Conservation (phyloP, 768 basidiomycete genomes). For the Gyrodon lividus region DNA sequence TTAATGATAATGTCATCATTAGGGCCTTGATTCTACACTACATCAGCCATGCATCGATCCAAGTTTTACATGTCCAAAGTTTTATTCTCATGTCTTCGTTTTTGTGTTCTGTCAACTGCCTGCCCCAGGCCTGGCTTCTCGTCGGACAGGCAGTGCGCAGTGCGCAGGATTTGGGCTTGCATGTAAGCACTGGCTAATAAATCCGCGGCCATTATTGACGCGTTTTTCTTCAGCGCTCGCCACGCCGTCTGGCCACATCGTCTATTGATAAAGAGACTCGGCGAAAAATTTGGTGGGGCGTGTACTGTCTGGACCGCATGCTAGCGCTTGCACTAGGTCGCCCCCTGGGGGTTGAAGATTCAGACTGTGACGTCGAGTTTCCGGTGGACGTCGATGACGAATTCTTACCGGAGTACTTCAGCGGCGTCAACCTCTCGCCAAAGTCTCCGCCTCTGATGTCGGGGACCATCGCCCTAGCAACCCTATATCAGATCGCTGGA, state of each 20-base stretch:
- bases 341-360: slow-evolving; percentile 85
- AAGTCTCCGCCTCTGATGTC: slow-evolving; percentile 72
- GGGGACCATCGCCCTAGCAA: slow-evolving; percentile 72
- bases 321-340: slow-evolving; percentile 87
- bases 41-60: slow-evolving; percentile 84
- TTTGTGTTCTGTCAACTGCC: slow-evolving; percentile 88
- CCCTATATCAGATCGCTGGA: slow-evolving; percentile 83
- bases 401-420: slow-evolving; percentile 66
- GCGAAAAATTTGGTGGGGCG: slow-evolving; percentile 92
- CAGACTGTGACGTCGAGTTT: slow-evolving; percentile 86
- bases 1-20: slow-evolving; percentile 7
- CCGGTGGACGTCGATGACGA: slow-evolving; percentile 86
- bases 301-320: slow-evolving; percentile 89
- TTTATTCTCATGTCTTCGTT: slow-evolving; percentile 88
- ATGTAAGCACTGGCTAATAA: slow-evolving; percentile 54
- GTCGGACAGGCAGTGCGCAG: slow-evolving; percentile 88
- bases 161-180: slow-evolving; percentile 89
- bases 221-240: slow-evolving; percentile 61
- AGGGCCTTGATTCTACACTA: slow-evolving; percentile 90
- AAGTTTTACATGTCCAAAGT: slow-evolving; percentile 86
- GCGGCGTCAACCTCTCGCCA: slow-evolving; percentile 55
- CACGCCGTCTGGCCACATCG: slow-evolving; percentile 65
- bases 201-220: slow-evolving; percentile 15
- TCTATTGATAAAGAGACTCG: slow-evolving; percentile 86
- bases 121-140: slow-evolving; percentile 92